phyloP scores from a whole-genome alignment of 352 stramenopile genomes.

The Nothophytophthora sp. region DNA sequence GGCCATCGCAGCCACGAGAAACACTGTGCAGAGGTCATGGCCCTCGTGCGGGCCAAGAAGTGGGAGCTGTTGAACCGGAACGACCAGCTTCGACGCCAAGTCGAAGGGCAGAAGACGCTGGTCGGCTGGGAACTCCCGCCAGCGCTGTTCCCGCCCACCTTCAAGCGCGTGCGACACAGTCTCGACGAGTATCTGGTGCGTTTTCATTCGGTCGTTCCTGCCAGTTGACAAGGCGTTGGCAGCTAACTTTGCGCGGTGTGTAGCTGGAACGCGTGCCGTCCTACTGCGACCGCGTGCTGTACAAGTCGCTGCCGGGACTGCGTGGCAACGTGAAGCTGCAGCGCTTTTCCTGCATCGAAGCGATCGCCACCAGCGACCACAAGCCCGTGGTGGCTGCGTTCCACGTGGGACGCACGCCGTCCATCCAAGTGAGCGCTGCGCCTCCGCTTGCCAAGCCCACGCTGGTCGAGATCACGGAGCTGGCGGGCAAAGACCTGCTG shows the following conservation, averaged over 20 bases:
- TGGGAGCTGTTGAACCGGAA: conserved; percentile 66
- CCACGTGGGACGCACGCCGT: conserved; percentile 35
- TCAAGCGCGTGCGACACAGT: conserved; percentile 75
- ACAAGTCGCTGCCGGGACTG: conserved; percentile 76
- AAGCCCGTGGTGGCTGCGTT: conserved; percentile 78
- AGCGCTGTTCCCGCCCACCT: conserved; percentile 77
- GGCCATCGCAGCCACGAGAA: conserved; percentile 58
- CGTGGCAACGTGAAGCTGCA: conserved; percentile 52
- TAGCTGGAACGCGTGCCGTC: conserved; percentile 78
- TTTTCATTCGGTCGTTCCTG: neutral
- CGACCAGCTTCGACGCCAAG: conserved; percentile 77
- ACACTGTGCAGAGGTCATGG: conserved; percentile 66
- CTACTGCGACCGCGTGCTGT: conserved; percentile 84
- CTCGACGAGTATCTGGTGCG: conserved; percentile 31
- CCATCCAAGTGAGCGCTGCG: conserved; percentile 19
- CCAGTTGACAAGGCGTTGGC: neutral
- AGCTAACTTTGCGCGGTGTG: neutral
- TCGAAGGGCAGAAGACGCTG: conserved; percentile 59
- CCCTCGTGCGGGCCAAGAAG: conserved; percentile 60
- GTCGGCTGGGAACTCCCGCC: conserved; percentile 61
- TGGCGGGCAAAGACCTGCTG: conserved; percentile 58
- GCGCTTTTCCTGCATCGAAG: conserved; percentile 58
- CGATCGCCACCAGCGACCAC: conserved; percentile 82
- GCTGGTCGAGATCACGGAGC: conserved; percentile 58
- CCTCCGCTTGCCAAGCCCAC: conserved; percentile 32